phyloP scores from a whole-genome alignment of 2,329 filamentous ascomycete genomes.

The Shiraia sp. region DNA sequence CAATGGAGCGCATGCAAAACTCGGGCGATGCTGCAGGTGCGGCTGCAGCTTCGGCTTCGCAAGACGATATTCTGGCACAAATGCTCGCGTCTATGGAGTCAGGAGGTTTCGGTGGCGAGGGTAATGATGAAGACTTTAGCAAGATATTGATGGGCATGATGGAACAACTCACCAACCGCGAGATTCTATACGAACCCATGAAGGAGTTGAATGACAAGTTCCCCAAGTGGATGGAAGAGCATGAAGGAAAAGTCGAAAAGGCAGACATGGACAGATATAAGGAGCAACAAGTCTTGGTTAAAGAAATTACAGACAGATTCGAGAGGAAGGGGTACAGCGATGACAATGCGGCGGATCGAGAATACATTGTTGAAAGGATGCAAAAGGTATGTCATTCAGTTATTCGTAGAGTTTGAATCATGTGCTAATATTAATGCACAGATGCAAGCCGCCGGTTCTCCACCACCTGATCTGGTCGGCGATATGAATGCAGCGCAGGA shows the following conservation, averaged over 20 bases:
- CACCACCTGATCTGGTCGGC: slow-evolving; percentile 86
- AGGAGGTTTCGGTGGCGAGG: slow-evolving; percentile 57
- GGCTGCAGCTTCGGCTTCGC: slow-evolving; percentile 65
- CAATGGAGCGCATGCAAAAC: slow-evolving; percentile 94
- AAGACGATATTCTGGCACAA: slow-evolving; percentile 84
- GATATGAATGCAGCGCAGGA: slow-evolving; percentile 86
- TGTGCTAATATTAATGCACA: slow-evolving; percentile 44
- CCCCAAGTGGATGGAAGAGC: slow-evolving; percentile 83
- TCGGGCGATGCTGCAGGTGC: slow-evolving; percentile 85
- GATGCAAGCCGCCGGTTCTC: slow-evolving; percentile 97
- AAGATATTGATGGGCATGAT: slow-evolving; percentile 98
- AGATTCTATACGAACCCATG: slow-evolving; percentile 98
- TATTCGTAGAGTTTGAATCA: too few species aligned
- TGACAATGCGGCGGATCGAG: slow-evolving; percentile 76
- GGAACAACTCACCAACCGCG: slow-evolving; percentile 98
- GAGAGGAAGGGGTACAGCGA: slow-evolving; percentile 82
- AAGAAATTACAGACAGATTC: slow-evolving; percentile 87
- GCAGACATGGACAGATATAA: slow-evolving; percentile 81
- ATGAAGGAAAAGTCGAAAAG: slow-evolving; percentile 63
- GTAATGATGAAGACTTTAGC: slow-evolving; percentile 80
- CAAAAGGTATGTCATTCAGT: slow-evolving; percentile 69
- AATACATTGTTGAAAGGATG: slow-evolving; percentile 97
- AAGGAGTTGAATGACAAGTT: slow-evolving; percentile 95
- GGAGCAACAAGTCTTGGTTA: slow-evolving; percentile 77
- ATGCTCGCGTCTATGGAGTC: slow-evolving; percentile 87